Conservation (phyloP, 305 asterid species). For the Solanum hybrid region DNA sequence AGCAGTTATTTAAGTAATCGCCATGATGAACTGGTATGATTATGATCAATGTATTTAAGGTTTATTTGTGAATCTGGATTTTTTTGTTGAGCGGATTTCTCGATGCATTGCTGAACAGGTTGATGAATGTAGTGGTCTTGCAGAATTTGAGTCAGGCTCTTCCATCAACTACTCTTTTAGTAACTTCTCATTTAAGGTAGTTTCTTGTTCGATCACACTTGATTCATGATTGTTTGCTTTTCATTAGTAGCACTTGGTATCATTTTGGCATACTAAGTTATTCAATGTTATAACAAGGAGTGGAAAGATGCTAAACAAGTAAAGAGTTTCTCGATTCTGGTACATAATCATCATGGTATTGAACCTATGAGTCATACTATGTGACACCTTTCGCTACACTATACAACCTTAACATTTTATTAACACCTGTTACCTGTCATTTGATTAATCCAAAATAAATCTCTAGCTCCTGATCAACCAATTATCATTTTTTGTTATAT, state of each 20-base stretch:
- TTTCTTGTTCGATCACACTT: neutral
- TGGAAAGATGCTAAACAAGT: neutral
- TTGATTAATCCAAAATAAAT: neutral
- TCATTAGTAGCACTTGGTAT: neutral
- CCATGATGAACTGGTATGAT: conserved; percentile 75
- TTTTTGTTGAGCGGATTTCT: neutral
- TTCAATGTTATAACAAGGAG: neutral
- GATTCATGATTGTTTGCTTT: neutral
- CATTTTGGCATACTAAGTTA: neutral
- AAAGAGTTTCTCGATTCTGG: neutral
- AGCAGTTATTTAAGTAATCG: conserved; percentile 89
- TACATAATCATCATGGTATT: neutral
- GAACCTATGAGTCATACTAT: neutral
- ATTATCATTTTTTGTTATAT: neutral
- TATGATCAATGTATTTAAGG: neutral
- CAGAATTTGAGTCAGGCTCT: conserved; percentile 63
- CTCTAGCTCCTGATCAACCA: neutral
- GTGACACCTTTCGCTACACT: neutral
- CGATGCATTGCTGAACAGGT: conserved; percentile 32
- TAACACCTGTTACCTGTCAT: neutral
- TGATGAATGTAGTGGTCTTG: conserved; percentile 67
- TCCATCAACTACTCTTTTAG: conserved; percentile 85
- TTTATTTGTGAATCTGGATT: neutral
- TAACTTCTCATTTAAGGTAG: conserved; percentile 96
- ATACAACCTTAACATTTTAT: neutral